A percentile compares a stretch with the other conserved stretches of the same genome.
These are phyloP conservation scores for Salix brachista DNA, from an alignment of 345 rosid genomes.

Conservation along the genomic window DNA sequence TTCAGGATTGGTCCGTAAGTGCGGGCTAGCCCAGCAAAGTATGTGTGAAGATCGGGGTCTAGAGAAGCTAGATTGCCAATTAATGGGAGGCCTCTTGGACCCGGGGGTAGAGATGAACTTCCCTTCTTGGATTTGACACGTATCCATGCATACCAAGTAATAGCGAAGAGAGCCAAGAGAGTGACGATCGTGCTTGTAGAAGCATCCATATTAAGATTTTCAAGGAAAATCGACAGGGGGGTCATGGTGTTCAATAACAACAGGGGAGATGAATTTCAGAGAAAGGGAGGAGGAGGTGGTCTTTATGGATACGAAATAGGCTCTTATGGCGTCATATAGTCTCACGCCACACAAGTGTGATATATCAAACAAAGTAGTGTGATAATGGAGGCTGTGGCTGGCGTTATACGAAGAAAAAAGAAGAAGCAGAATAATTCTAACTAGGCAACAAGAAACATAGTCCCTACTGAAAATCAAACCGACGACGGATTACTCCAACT, in stretches of 20 bases:
- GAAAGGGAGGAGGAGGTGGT: background rate
- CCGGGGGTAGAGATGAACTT: conserved; percentile 33
- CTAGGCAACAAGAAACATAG: too few relatives aligned
- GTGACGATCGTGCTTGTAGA: background rate
- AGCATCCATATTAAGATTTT: background rate
- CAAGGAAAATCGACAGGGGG: background rate
- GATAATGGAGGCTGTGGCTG: too few relatives aligned
- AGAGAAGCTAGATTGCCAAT: conserved; percentile 54
- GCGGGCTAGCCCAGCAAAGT: conserved; percentile 38
- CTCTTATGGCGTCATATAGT: too few relatives aligned
- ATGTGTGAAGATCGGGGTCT: conserved; percentile 51
- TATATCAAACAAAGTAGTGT: too few relatives aligned
- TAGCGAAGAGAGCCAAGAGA: background rate
- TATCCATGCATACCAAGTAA: conserved; percentile 15
- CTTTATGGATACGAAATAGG: background rate
- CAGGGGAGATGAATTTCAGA: background rate
- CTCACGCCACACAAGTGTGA: too few relatives aligned
- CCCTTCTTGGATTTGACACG: background rate
- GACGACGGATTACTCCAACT: too few relatives aligned
- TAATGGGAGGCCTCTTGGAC: conserved; percentile 47
- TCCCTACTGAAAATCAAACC: too few relatives aligned
- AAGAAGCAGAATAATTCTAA: too few relatives aligned
- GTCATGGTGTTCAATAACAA: background rate
- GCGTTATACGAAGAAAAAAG: too few relatives aligned
- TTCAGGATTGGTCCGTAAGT: conserved; percentile 43